A percentile compares a stretch with the other conserved stretches of the same genome.
Conservation (phyloP, 257 asterid species). For the Leptodermis oblonga region DNA sequence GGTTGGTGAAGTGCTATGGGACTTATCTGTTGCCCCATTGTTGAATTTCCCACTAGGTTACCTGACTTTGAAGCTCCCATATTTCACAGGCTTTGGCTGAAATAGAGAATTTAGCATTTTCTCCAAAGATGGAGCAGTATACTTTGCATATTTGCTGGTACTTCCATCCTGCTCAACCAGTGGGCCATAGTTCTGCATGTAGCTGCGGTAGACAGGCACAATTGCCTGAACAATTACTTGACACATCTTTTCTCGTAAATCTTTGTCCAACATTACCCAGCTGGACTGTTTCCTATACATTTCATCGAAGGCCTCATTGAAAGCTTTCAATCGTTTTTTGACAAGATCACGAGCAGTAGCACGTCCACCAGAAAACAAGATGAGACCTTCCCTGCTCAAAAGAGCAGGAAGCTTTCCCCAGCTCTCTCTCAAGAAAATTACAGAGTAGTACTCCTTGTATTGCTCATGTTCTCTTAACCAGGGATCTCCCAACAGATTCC, state of each 20-base stretch:
- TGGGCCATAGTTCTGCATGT: constrained; percentile 90
- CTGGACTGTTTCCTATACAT: constrained; percentile 60
- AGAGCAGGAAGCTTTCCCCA: constrained; percentile 82
- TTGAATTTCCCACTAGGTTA: constrained; percentile 57
- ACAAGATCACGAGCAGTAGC: constrained; percentile 85
- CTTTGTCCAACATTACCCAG: constrained; percentile 62
- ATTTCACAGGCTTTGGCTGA: constrained; percentile 47
- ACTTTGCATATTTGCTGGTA: constrained; percentile 67
- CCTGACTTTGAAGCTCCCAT: constrained; percentile 67
- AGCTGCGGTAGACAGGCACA: constrained; percentile 89
- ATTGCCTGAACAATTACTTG: constrained; percentile 57
- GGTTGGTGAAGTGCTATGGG: constrained; percentile 35
- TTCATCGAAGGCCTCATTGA: constrained; percentile 71
- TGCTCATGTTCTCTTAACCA: constrained; percentile 67
- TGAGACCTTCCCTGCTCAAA: constrained; percentile 79
- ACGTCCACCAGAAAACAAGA: constrained; percentile 80
- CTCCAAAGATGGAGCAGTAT: constrained; percentile 67
- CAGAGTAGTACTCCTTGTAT: constrained; percentile 42
- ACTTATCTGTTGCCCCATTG: constrained; percentile 40
- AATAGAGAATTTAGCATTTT: constrained; percentile 62
- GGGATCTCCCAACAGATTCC: constrained; percentile 58
- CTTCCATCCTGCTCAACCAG: constrained; percentile 77
- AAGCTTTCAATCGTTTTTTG: constrained; percentile 66
- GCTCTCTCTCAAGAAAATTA: constrained; percentile 55
- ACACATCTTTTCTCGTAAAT: constrained; percentile 52